Evolutionary conservation across 2,329 filamentous ascomycete genomes (phyloP).

Genomic region (Hymenoscyphus fructigenus): DNA sequence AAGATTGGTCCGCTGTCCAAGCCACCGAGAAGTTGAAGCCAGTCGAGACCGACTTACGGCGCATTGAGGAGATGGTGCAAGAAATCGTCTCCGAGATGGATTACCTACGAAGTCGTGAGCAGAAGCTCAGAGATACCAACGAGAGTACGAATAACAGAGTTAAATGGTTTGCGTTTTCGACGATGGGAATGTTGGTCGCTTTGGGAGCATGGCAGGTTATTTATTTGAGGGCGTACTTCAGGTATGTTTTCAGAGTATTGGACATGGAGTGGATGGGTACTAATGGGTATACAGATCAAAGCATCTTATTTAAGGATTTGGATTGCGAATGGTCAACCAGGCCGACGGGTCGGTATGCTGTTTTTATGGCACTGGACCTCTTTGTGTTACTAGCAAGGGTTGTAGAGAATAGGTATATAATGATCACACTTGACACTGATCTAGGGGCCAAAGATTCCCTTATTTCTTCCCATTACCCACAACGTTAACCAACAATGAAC

Average conservation of each 20-base stretch:
- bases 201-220: slow-evolving; percentile 97
- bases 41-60: slow-evolving; percentile 88
- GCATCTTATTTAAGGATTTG: slow-evolving; percentile 59
- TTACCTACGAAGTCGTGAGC: slow-evolving; percentile 84
- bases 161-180: slow-evolving; percentile 96
- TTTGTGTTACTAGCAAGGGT: slow-evolving; percentile 34
- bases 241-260: slow-evolving; percentile 47
- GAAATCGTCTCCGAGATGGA: slow-evolving; percentile 96
- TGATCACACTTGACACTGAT: slow-evolving; percentile 19
- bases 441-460: slow-evolving; percentile 15
- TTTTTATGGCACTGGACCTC: slow-evolving; percentile 20
- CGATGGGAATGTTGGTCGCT: slow-evolving; percentile 85
- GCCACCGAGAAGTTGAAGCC: slow-evolving; percentile 97
- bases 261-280: slow-evolving; percentile 13
- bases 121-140: slow-evolving; percentile 96
- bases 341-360: slow-evolving; percentile 8
- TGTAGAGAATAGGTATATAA: slow-evolving; percentile 31
- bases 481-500: background rate
- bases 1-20: slow-evolving; percentile 97
- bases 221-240: slow-evolving; percentile 96
- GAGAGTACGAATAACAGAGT: slow-evolving; percentile 99
- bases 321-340: slow-evolving; percentile 11
- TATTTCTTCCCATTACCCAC: background rate
- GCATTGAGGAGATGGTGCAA: slow-evolving; percentile 84
- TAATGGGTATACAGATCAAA: slow-evolving; percentile 52